These are phyloP conservation scores for Coemansia sp. DNA, from an alignment of 192 early-diverging fungal genomes.

Conservation along the genomic window DNA sequence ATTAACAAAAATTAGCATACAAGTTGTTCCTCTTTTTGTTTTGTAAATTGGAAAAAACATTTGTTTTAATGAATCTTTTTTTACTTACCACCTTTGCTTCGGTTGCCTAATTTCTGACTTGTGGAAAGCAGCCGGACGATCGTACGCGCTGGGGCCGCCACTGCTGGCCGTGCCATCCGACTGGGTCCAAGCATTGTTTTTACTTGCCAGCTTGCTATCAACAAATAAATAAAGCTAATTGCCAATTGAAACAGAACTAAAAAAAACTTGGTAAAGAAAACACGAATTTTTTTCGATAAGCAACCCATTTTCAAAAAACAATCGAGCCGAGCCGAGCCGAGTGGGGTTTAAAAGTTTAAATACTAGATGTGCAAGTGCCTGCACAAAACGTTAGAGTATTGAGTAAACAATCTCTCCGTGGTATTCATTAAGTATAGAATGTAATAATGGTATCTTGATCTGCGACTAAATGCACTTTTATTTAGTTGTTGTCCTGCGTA, in stretches of 20 bases:
- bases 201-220: neutral
- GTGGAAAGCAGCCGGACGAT: too few relatives aligned
- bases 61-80: too few relatives aligned
- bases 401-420: too few relatives aligned
- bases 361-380: too few relatives aligned
- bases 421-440: neutral
- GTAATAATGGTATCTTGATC: too few relatives aligned
- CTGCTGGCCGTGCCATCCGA: conserved; percentile 12
- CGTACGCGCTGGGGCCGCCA: neutral
- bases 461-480: neutral
- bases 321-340: neutral
- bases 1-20: conserved; percentile 12
- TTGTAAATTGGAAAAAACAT: neutral
- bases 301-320: neutral
- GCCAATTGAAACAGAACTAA: neutral
- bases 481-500: conserved; percentile 48
- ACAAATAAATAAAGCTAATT: neutral
- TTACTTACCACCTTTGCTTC: too few relatives aligned
- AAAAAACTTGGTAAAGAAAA: neutral
- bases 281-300: neutral
- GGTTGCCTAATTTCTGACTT: too few relatives aligned
- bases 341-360: too few relatives aligned
- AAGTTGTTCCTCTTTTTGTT: neutral
- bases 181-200: conserved; percentile 14
- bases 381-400: too few relatives aligned